Conservation (phyloP, 2,329 filamentous ascomycete genomes). For the Didymella segeticola region DNA sequence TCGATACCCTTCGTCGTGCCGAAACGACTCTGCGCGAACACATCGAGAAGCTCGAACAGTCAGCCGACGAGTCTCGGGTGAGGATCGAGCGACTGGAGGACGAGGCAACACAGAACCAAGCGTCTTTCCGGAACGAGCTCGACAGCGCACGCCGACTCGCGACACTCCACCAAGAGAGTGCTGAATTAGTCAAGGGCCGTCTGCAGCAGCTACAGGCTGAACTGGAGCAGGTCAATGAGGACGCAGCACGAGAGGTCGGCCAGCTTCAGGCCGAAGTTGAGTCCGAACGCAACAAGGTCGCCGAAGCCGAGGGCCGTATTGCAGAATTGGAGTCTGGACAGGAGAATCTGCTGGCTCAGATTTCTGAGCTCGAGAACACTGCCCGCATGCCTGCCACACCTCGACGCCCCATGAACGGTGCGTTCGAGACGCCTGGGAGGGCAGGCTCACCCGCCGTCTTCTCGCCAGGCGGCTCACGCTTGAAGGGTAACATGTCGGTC, state of each 20-base stretch:
- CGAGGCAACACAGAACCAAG: conserved; percentile 78
- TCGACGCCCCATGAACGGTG: conserved; percentile 59
- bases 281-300: conserved; percentile 63
- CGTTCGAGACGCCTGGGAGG: conserved; percentile 58
- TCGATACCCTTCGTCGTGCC: conserved; percentile 78
- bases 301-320: conserved; percentile 67
- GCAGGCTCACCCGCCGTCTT: conserved; percentile 59
- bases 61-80: conserved; percentile 81
- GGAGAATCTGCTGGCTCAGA: conserved; percentile 65
- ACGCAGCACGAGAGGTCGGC: conserved; percentile 65
- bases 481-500: conserved; percentile 62
- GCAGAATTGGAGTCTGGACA: conserved; percentile 70
- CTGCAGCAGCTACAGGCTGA: conserved; percentile 72
- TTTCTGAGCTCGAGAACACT: conserved; percentile 51
- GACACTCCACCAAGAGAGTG: conserved; percentile 79
- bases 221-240: conserved; percentile 70
- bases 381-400: conserved; percentile 58
- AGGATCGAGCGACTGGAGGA: conserved; percentile 88
- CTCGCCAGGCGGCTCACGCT: conserved; percentile 61
- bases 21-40: conserved; percentile 82
- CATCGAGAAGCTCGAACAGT: conserved; percentile 82
- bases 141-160: conserved; percentile 82
- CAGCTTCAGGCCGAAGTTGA: conserved; percentile 58
- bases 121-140: conserved; percentile 85
- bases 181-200: conserved; percentile 73